These are phyloP conservation scores for Boletus vermiculosoides DNA, from an alignment of 768 basidiomycete genomes.

Conservation along the genomic window DNA sequence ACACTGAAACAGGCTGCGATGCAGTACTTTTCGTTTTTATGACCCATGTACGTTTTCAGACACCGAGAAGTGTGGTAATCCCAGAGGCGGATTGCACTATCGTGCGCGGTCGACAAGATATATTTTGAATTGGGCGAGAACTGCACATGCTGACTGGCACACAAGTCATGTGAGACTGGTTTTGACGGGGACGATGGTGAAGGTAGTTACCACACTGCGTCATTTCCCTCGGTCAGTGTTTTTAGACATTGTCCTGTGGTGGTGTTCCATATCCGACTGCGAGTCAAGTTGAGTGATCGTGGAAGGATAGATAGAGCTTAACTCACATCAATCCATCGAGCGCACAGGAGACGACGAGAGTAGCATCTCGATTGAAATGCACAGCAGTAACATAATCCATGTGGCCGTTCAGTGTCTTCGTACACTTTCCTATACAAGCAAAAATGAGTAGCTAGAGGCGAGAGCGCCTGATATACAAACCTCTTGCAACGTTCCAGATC, in stretches of 20 bases:
- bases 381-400: constrained; percentile 94
- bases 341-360: constrained; percentile 87
- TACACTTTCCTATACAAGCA: constrained; percentile 60
- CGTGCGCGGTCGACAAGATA: constrained; percentile 90
- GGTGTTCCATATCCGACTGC: constrained; percentile 94
- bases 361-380: constrained; percentile 90
- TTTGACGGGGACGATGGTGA: background rate
- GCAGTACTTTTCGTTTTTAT: constrained; percentile 80
- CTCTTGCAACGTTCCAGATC: constrained; percentile 87
- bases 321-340: constrained; percentile 89
- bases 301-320: constrained; percentile 27
- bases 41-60: constrained; percentile 87
- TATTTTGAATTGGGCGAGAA: constrained; percentile 97
- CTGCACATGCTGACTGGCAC: constrained; percentile 74
- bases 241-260: constrained; percentile 93
- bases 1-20: constrained; percentile 83
- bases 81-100: constrained; percentile 92
- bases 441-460: too few species aligned
- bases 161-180: background rate
- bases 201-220: constrained; percentile 66
- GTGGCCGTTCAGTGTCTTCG: constrained; percentile 88
- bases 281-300: background rate
- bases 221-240: constrained; percentile 87
- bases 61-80: constrained; percentile 90
- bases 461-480: constrained; percentile 37